Percentiles rank a stretch among this genome's conserved stretches.
These are phyloP conservation scores for Amanita exitialis DNA, from an alignment of 768 basidiomycete species.

Conservation along the genomic window DNA sequence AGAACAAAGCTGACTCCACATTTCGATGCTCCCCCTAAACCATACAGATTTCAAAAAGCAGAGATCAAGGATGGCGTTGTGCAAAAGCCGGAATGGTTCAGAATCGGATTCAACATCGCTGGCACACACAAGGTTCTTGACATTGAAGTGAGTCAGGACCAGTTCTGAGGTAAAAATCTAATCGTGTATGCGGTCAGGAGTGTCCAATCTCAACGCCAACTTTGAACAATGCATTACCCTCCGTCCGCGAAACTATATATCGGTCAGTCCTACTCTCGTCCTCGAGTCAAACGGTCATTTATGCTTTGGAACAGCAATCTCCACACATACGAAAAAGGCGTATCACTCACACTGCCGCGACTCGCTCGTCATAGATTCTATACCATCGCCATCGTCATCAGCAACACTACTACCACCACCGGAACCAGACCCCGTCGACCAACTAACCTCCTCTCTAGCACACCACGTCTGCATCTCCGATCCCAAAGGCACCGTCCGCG, in stretches of 20 bases:
- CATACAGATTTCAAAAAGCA: slow-evolving; percentile 16
- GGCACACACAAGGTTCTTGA: slow-evolving; percentile 73
- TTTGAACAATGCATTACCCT: slow-evolving; percentile 57
- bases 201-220: slow-evolving; percentile 85
- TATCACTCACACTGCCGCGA: slow-evolving; percentile 88
- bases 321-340: slow-evolving; percentile 73
- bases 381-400: slow-evolving; percentile 7
- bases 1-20: slow-evolving; percentile 98
- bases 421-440: slow-evolving; percentile 20
- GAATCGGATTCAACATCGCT: slow-evolving; percentile 84
- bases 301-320: slow-evolving; percentile 48
- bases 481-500: slow-evolving; percentile 72
- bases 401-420: slow-evolving; percentile 15
- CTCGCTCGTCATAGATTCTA: slow-evolving; percentile 27
- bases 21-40: slow-evolving; percentile 68
- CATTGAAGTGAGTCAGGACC: slow-evolving; percentile 61
- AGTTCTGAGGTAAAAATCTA: not conserved
- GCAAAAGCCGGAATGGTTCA: slow-evolving; percentile 54
- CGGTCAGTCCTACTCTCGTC: slow-evolving; percentile 32
- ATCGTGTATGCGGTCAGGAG: slow-evolving; percentile 39
- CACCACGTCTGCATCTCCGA: slow-evolving; percentile 77
- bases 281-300: not conserved
- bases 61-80: slow-evolving; percentile 8
- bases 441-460: slow-evolving; percentile 28
- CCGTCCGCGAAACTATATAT: slow-evolving; percentile 56